A percentile compares a stretch with the other conserved stretches of the same genome.
Conservation (phyloP, 345 rosid species). For the Turnera subulata region DNA sequence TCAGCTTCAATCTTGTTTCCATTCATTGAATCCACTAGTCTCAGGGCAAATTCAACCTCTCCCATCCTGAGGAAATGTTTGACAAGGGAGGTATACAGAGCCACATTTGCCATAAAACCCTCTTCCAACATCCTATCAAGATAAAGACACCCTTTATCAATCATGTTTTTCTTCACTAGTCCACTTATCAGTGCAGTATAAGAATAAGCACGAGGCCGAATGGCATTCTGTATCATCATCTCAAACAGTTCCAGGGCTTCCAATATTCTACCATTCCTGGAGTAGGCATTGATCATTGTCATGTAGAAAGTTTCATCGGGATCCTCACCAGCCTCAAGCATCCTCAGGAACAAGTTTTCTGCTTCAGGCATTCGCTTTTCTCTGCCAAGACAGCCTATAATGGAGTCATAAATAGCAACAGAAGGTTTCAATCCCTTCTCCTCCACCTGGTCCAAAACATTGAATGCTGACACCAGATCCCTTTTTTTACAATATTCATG, state of each 20-base stretch:
- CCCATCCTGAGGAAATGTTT: constrained; percentile 46
- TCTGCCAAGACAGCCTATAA: constrained; percentile 46
- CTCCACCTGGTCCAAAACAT: constrained; percentile 44
- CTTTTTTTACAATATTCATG: constrained; percentile 44
- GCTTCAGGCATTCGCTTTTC: constrained; percentile 47
- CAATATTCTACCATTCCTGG: constrained; percentile 33
- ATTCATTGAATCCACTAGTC: constrained; percentile 49
- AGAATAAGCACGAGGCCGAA: constrained; percentile 45
- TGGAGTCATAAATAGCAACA: constrained; percentile 55
- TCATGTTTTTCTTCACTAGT: constrained; percentile 52
- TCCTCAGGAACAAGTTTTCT: constrained; percentile 48
- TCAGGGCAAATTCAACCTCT: constrained; percentile 47
- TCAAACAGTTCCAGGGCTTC: constrained; percentile 57
- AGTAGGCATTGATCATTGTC: constrained; percentile 72
- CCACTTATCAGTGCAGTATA: constrained; percentile 62
- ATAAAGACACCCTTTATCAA: constrained; percentile 50
- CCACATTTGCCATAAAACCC: constrained; percentile 51
- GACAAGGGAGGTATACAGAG: constrained; percentile 51
- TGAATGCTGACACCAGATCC: constrained; percentile 38
- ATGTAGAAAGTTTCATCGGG: constrained; percentile 60
- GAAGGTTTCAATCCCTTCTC: constrained; percentile 51
- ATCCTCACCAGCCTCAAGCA: constrained; percentile 56
- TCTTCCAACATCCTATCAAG: constrained; percentile 59
- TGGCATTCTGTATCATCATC: constrained; percentile 41
- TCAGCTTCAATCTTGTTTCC: constrained; percentile 40